These are phyloP conservation scores for Escallonia rubra DNA, from an alignment of 129 eudicot genomes.

Conservation along the genomic window DNA sequence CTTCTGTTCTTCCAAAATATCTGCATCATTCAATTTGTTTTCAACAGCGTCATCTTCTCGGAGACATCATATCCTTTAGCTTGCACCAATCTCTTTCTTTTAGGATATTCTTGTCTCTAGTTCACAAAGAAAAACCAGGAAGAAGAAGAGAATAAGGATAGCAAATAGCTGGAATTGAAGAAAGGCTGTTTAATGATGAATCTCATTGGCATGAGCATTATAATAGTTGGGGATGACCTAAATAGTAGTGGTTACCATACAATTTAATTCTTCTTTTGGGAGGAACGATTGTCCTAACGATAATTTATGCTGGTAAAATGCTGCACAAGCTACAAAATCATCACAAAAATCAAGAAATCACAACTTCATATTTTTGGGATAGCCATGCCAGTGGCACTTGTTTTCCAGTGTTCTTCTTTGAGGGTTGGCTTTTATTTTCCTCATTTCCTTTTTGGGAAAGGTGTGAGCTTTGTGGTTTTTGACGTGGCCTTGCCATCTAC, in stretches of 20 bases:
- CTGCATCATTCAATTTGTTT: neutral
- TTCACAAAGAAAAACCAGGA: neutral
- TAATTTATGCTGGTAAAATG: too few species aligned
- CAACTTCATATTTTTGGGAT: neutral
- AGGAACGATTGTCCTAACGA: neutral
- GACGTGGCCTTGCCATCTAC: too few species aligned
- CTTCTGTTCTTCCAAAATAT: neutral
- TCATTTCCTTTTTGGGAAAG: too few species aligned
- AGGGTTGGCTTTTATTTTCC: too few species aligned
- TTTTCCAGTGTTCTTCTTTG: too few species aligned
- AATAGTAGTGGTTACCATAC: neutral
- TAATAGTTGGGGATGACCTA: neutral
- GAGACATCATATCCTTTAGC: neutral
- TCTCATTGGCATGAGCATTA: neutral
- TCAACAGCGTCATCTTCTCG: neutral
- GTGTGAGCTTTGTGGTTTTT: too few species aligned
- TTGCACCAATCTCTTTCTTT: slow-evolving; percentile 1
- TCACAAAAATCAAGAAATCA: neutral
- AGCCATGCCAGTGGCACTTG: too few species aligned
- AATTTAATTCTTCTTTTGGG: neutral
- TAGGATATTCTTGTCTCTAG: neutral
- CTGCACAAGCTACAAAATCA: neutral
- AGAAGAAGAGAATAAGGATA: neutral
- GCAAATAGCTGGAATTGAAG: neutral
- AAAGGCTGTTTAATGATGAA: neutral